phyloP scores from a whole-genome alignment of 2,329 filamentous ascomycete genomes.

The Nothophoma quercina region DNA sequence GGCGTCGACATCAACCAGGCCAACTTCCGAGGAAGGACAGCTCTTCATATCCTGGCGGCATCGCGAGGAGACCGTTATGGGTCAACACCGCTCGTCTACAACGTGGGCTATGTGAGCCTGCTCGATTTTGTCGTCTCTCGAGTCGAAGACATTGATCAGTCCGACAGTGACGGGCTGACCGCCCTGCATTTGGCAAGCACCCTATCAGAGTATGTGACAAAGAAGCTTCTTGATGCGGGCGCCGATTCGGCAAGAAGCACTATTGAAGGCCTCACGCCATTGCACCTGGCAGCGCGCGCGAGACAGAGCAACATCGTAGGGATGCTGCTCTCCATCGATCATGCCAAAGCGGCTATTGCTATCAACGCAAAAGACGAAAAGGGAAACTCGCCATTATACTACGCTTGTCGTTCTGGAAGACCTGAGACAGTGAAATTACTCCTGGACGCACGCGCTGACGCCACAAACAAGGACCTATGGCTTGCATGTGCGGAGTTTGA shows the following conservation, averaged over 20 bases:
- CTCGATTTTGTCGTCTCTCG: background rate
- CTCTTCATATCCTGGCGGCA: background rate
- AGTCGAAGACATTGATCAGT: background rate
- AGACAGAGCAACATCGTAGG: constrained; percentile 48
- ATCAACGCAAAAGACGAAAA: background rate
- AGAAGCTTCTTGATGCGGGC: constrained; percentile 47
- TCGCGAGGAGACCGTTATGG: background rate
- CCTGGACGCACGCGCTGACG: background rate
- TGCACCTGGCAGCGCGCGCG: constrained; percentile 52
- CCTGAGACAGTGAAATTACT: background rate
- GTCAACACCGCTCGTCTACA: too few species aligned
- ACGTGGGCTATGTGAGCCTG: background rate
- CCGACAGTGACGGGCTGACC: constrained; percentile 13
- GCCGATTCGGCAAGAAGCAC: constrained; percentile 46
- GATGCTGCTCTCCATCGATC: constrained; percentile 22
- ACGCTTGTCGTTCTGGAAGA: background rate
- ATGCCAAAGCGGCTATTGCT: background rate
- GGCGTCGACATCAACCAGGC: background rate
- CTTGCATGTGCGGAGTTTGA: background rate
- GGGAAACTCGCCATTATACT: background rate
- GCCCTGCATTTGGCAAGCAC: constrained; percentile 25
- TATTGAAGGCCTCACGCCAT: constrained; percentile 45
- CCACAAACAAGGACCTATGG: background rate
- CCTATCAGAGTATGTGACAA: constrained; percentile 27
- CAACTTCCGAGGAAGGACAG: background rate